Evolutionary conservation across 1,139 yeast species (phyloP).

Genomic region (Candida tropicalis): DNA sequence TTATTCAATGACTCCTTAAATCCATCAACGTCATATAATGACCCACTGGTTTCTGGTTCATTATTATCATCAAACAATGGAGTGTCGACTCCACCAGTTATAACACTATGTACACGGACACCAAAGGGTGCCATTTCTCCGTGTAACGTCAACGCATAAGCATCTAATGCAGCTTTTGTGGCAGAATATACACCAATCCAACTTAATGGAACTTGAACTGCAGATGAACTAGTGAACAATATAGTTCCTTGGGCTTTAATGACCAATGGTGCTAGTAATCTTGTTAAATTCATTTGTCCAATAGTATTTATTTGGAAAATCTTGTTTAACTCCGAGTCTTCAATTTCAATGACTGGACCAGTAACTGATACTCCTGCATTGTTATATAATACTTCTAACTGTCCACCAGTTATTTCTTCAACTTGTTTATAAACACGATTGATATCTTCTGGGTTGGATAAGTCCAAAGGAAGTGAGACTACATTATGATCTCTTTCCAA

Average conservation of each 20-base stretch:
- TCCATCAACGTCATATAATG: conserved; percentile 34
- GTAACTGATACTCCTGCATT: conserved; percentile 35
- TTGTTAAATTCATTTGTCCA: conserved; percentile 42
- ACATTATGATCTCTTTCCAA: conserved; percentile 32
- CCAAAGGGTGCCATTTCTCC: conserved; percentile 56
- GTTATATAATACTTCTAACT: conserved; percentile 34
- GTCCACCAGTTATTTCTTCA: conserved; percentile 28
- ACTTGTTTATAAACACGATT: conserved; percentile 26
- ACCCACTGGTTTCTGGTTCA: no score
- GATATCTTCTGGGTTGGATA: conserved; percentile 31
- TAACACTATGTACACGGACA: conserved; percentile 37
- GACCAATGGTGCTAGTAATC: conserved; percentile 31
- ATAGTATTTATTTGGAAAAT: conserved; percentile 38
- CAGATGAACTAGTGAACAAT: conserved; percentile 42
- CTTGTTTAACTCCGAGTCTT: conserved; percentile 25
- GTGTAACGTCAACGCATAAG: conserved; percentile 63
- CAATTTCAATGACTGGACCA: conserved; percentile 37
- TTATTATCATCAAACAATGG: no score
- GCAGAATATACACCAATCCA: conserved; percentile 38
- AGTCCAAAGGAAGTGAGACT: conserved; percentile 34
- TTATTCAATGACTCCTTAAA: conserved; percentile 28
- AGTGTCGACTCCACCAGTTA: conserved; percentile 44
- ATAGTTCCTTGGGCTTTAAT: conserved; percentile 39
- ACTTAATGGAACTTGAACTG: conserved; percentile 37
- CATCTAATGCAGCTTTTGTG: conserved; percentile 69